Evolutionary conservation across 2,329 filamentous ascomycete species (phyloP), one percentile per base, ranked within the genome.

Genomic region (Apiospora malaysiana): DNA sequence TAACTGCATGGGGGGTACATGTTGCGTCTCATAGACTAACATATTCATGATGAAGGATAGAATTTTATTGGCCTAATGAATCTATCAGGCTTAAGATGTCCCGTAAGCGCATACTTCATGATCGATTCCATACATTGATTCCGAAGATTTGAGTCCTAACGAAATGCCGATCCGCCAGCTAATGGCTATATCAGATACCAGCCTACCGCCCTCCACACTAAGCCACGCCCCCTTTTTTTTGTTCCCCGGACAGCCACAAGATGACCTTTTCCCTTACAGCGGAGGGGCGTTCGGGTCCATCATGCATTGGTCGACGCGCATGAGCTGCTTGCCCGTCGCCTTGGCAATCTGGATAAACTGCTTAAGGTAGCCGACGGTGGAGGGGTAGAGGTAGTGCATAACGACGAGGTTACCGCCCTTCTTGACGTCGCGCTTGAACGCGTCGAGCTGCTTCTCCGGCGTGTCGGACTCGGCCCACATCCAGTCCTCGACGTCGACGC

Each of bases 401-500:
- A 93, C 91, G 0, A 91, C 89, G 68, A 93, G 81, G 74, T 84
- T 85, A 1, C 91, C 91, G 0, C 90, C 91, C 75, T 86, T 88
- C 32, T 83, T 82, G 4, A 92, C 85, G 77, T 91, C 89, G 5
- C 87, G 83, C 77, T 88, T 85, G 80, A 93, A 93, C 18, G 90
- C 89, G 4, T 88, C 88, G 18, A 92, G 81, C 80, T 93, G 91
- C 76, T 89, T 89, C 81, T 92, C 87, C 0, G 91, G 91, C 2
- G 90, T 92, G 63, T 81, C 76, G 0, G 84, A 86, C 77, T 86
- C 81, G 1, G 89, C 90, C 90, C 90, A 93, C 40, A 91, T 76
- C 89, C 90, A 93, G 78, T 93, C 91, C 82, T 92, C 89, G 45
- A 92, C 88, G 76, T 93, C 91, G 65, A 93, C 88, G 76, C 86